Evolutionary conservation across 345 rosid genomes (phyloP), one percentile per base, ranked within the genome.

Genomic region (Linum tenue): DNA sequence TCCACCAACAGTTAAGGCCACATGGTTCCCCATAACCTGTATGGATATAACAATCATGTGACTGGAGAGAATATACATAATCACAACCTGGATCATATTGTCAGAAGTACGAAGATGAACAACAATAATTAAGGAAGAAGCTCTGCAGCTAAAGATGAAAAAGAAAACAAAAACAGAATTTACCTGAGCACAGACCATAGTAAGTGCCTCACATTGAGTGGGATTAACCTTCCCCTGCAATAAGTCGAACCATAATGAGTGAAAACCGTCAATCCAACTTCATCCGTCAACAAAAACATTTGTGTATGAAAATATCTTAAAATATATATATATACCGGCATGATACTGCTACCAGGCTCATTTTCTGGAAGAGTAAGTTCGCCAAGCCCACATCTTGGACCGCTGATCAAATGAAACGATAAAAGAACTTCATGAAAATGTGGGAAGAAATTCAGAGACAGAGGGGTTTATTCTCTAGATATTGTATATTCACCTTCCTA

Each of bases 101-200:
- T 37, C 16, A 36, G 44, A 55, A 39, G 56, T 48, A 12, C 43
- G 59, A 60, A 42, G 39, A 68, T 31, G 36, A 39, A 39, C 53
- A 48, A 48, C 12, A 48, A 48, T 65, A 22, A 22, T 22, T 8
- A 58, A 58, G 37, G 61, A 58, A 16, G 37, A 36, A 36, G 5
- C 31, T 58, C 7, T 58, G 37, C 31, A 16, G 61, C 7, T 16
- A 36, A 58, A 58, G 2, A 58, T 22, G 7, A 58, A 58, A 58
- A 61, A 61, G 15, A 69, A 69, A 69, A 63, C 59, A 63, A 55
- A 60, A 72, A 12, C 5, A 77, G 66, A 59, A 5, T 63, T 80
- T 80, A 88, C 97, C 97, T 88, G 96, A 60, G 98, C 97, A 68
- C 96, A 92, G 67, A 92, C 98, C 98, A 92, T 90, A 39, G 97